phyloP scores from a whole-genome alignment of 2,329 filamentous ascomycete species.

The Penicillium sp. region DNA sequence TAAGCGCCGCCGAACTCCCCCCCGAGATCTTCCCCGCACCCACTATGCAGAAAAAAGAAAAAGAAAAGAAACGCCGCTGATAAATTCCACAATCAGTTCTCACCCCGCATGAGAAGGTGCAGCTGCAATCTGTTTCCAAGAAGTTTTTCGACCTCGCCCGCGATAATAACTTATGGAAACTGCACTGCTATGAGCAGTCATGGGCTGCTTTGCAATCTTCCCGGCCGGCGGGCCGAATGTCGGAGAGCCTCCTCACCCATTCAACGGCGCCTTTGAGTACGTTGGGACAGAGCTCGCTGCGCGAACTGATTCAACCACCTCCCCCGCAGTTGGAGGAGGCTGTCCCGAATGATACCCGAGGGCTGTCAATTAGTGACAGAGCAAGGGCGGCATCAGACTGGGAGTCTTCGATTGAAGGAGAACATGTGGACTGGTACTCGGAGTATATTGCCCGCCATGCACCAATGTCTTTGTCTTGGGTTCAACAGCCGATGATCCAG shows the following conservation, averaged over 20 bases:
- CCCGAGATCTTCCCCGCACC: slow-evolving; percentile 23
- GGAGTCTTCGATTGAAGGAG: slow-evolving; percentile 74
- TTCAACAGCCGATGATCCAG: slow-evolving; percentile 58
- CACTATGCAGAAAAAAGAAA: slow-evolving; percentile 12
- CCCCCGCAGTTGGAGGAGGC: slow-evolving; percentile 1
- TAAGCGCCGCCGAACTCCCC: slow-evolving; percentile 43
- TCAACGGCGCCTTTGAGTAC: slow-evolving; percentile 33
- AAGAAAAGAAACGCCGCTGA: slow-evolving; percentile 17
- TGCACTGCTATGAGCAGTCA: slow-evolving; percentile 71
- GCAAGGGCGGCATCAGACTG: slow-evolving; percentile 62
- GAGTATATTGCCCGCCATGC: slow-evolving; percentile 85
- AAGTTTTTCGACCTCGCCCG: slow-evolving; percentile 67
- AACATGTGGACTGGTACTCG: slow-evolving; percentile 79
- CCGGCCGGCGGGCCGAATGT: slow-evolving; percentile 19
- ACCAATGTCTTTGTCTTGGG: slow-evolving; percentile 73
- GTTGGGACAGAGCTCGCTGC: slow-evolving; percentile 33
- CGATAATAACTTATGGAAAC: slow-evolving; percentile 75
- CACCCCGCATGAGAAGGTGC: slow-evolving; percentile 63
- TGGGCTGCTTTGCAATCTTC: slow-evolving; percentile 57
- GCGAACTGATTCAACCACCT: slow-evolving; percentile 35
- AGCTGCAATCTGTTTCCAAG: slow-evolving; percentile 68
- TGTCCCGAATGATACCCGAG: neutral
- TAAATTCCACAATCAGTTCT: slow-evolving; percentile 52
- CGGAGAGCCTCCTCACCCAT: slow-evolving; percentile 52
- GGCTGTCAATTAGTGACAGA: slow-evolving; percentile 27